Conservation (phyloP, 1,284 basidiomycete genomes). For the Cutaneotrichosporon cavernicola region DNA sequence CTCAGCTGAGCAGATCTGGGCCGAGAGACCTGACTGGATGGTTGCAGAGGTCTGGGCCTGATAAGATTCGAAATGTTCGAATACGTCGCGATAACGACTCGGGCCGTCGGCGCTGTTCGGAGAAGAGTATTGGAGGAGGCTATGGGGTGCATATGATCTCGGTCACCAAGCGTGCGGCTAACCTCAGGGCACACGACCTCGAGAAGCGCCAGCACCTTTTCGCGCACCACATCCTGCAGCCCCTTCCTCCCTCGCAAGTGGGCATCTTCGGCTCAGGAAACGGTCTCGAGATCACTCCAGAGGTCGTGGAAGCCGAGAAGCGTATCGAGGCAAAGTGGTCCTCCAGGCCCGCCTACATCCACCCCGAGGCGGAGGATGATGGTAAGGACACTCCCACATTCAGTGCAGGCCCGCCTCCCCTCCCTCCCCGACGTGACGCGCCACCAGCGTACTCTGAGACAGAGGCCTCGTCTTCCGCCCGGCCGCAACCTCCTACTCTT, state of each 20-base stretch:
- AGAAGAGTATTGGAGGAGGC: no score
- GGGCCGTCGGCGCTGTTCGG: no score
- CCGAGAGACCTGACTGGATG: background rate
- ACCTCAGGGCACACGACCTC: conserved; percentile 57
- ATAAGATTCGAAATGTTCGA: background rate
- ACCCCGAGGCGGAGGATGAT: conserved; percentile 1
- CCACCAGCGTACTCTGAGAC: background rate
- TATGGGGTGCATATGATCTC: background rate
- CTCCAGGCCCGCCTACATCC: background rate
- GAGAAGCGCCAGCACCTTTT: conserved; percentile 76
- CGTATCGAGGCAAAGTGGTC: conserved; percentile 24
- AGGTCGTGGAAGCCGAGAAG: conserved; percentile 39
- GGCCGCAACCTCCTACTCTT: background rate
- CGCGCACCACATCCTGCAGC: conserved; percentile 45
- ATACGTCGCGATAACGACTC: background rate
- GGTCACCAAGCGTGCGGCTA: conserved; percentile 6
- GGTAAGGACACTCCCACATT: background rate
- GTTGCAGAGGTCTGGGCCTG: background rate
- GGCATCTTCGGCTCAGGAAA: conserved; percentile 46
- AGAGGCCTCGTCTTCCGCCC: background rate
- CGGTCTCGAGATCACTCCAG: conserved; percentile 37
- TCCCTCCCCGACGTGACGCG: background rate
- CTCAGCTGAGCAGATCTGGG: background rate
- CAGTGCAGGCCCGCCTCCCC: conserved; percentile 6
- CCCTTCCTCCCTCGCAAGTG: conserved; percentile 40